Percentiles rank a stretch among this genome's conserved stretches.
These are phyloP conservation scores for Patellifolia procumbens DNA, from an alignment of 179 eudicot genomes.

Conservation along the genomic window DNA sequence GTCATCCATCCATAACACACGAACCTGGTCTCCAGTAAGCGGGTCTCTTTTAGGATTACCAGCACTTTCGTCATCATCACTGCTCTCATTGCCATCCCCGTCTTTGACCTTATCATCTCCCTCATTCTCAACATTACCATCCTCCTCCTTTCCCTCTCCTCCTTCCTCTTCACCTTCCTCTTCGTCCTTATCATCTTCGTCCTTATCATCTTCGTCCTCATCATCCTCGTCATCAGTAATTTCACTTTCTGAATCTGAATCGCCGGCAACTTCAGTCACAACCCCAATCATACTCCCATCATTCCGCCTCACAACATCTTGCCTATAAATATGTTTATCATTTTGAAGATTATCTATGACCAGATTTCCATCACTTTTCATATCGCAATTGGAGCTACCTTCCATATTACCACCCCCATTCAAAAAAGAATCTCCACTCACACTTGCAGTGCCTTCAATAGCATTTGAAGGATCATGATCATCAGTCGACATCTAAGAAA, in stretches of 20 bases:
- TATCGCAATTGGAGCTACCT: constrained; percentile 23
- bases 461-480: constrained; percentile 31
- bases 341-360: constrained; percentile 31
- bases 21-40: constrained; percentile 72
- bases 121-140: constrained; percentile 30
- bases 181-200: constrained; percentile 32
- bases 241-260: constrained; percentile 85
- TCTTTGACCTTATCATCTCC: constrained; percentile 35
- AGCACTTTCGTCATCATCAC: constrained; percentile 34
- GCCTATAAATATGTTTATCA: constrained; percentile 60
- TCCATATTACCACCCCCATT: constrained; percentile 21
- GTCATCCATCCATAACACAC: constrained; percentile 87
- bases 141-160: constrained; percentile 35
- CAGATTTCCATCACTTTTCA: constrained; percentile 19
- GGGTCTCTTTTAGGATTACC: constrained; percentile 40
- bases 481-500: constrained; percentile 47
- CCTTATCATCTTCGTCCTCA: no score
- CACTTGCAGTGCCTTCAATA: constrained; percentile 29
- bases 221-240: constrained; percentile 60
- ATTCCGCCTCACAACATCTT: constrained; percentile 81
- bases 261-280: constrained; percentile 97
- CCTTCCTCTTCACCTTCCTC: constrained; percentile 32
- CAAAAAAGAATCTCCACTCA: constrained; percentile 22
- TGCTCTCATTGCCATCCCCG: constrained; percentile 34
- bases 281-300: constrained; percentile 63